phyloP scores from a whole-genome alignment of 257 asterid genomes.

The Penstemon barbatus region DNA sequence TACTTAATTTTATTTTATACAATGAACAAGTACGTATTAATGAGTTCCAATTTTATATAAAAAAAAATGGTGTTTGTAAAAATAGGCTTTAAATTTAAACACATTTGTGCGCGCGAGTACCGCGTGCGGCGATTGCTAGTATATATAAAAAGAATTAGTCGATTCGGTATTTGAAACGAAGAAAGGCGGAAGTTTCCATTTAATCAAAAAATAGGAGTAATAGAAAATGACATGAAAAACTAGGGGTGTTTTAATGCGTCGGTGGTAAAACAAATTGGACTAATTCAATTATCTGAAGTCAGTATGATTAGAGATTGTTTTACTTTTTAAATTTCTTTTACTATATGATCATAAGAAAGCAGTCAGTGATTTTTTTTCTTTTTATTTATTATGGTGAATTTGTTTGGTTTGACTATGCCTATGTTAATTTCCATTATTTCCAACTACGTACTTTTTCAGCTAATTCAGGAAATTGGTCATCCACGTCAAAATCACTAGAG shows the following conservation, averaged over 20 bases:
- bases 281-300: conserved; percentile 12
- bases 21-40: too few species aligned
- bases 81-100: too few species aligned
- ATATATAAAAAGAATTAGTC: too few species aligned
- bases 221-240: conserved; percentile 2
- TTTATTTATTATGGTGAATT: conserved; percentile 17
- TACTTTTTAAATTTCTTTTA: not conserved
- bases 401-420: not conserved
- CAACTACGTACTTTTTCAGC: not conserved
- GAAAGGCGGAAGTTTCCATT: not conserved
- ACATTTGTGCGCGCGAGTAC: too few species aligned
- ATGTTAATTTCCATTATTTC: too few species aligned
- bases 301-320: conserved; percentile 3
- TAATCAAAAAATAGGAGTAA: too few species aligned
- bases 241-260: not conserved
- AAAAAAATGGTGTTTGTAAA: too few species aligned
- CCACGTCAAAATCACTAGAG: not conserved
- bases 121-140: too few species aligned
- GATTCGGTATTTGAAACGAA: not conserved
- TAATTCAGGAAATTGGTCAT: not conserved
- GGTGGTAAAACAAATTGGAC: not conserved
- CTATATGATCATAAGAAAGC: not conserved
- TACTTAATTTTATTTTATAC: too few species aligned
- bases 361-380: conserved; percentile 22
- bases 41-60: too few species aligned